Evolutionary conservation across 805 yeast genomes (phyloP).

Genomic region (Komagataella mondaviorum): DNA sequence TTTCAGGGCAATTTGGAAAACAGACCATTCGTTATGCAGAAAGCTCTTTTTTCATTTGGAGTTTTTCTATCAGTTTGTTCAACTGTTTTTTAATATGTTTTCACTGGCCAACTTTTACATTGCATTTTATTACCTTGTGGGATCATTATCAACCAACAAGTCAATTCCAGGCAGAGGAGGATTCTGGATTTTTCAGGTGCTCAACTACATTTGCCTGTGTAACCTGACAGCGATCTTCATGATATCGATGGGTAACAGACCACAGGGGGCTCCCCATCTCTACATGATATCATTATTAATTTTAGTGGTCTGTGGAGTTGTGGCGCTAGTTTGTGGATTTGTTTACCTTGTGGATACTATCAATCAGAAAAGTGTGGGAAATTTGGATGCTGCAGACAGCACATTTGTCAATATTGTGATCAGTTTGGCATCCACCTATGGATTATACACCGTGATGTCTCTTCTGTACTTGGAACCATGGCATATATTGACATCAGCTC

Average conservation of each 20-base stretch:
- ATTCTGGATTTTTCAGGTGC: conserved; percentile 65
- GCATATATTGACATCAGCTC: conserved; percentile 81
- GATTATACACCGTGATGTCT: conserved; percentile 74
- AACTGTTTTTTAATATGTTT: conserved; percentile 79
- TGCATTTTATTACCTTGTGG: conserved; percentile 87
- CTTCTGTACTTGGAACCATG: conserved; percentile 86
- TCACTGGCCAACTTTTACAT: conserved; percentile 85
- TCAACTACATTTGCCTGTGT: conserved; percentile 77
- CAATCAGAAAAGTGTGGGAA: conserved; percentile 20
- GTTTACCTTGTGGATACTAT: conserved; percentile 58
- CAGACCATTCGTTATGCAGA: conserved; percentile 72
- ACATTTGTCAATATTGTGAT: conserved; percentile 68
- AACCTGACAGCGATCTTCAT: conserved; percentile 80
- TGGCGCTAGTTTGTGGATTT: conserved; percentile 73
- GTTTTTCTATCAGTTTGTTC: conserved; percentile 75
- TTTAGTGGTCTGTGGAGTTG: conserved; percentile 66
- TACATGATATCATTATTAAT: conserved; percentile 63
- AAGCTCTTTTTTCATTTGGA: conserved; percentile 77
- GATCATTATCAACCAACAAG: conserved; percentile 46
- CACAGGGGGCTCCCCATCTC: conserved; percentile 83
- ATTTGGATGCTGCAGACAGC: conserved; percentile 19
- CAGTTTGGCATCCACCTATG: conserved; percentile 83
- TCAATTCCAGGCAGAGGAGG: conserved; percentile 59
- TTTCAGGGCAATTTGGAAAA: conserved; percentile 78
- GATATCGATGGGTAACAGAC: conserved; percentile 93